These are phyloP conservation scores for Galerina sulciceps DNA, from an alignment of 768 basidiomycete genomes.

Conservation along the genomic window DNA sequence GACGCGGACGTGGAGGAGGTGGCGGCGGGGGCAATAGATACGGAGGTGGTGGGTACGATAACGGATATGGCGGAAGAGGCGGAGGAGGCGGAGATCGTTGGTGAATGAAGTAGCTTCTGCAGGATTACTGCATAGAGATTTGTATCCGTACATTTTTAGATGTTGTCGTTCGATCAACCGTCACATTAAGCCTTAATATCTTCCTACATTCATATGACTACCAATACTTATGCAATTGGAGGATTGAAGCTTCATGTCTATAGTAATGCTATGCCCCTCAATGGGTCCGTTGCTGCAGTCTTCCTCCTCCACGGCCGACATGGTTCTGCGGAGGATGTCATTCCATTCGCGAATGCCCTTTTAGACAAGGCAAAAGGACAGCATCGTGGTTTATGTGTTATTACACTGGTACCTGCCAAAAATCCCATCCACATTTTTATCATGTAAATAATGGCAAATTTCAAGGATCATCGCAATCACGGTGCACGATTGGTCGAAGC, in stretches of 20 bases:
- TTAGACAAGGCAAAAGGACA: slow-evolving; percentile 19
- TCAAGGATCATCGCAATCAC: slow-evolving; percentile 54
- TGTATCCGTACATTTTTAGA: slow-evolving; percentile 17
- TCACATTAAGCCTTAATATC: slow-evolving; percentile 3
- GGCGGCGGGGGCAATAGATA: slow-evolving; percentile 50
- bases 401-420: slow-evolving; percentile 39
- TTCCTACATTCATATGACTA: slow-evolving; percentile 14
- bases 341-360: slow-evolving; percentile 30
- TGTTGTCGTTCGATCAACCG: slow-evolving; percentile 14
- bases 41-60: slow-evolving; percentile 45
- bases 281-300: slow-evolving; percentile 35
- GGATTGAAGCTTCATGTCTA: slow-evolving; percentile 42
- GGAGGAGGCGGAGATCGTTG: slow-evolving; percentile 46
- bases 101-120: slow-evolving; percentile 21
- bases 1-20: slow-evolving; percentile 32
- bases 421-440: neutral
- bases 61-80: slow-evolving; percentile 45
- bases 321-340: slow-evolving; percentile 32
- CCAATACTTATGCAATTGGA: slow-evolving; percentile 34
- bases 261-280: slow-evolving; percentile 19
- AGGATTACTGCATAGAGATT: slow-evolving; percentile 7
- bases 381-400: slow-evolving; percentile 30
- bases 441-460: neutral
- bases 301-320: slow-evolving; percentile 49
- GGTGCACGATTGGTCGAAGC: slow-evolving; percentile 38